Conservation (phyloP, 2,329 filamentous ascomycete genomes). For the Shiraia sp. region DNA sequence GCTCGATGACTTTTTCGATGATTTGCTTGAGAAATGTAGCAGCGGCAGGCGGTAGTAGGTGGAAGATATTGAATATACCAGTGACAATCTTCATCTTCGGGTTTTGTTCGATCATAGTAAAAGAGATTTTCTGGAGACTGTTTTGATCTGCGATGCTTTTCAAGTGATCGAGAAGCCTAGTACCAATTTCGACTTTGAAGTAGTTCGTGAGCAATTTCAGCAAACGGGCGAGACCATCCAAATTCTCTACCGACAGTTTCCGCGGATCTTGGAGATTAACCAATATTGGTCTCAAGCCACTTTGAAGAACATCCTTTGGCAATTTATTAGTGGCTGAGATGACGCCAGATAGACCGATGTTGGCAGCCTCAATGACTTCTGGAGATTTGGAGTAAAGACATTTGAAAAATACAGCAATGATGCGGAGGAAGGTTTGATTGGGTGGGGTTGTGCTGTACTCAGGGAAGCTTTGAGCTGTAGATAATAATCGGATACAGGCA, state of each 20-base stretch:
- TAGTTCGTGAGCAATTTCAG: conserved; percentile 94
- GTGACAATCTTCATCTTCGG: conserved; percentile 92
- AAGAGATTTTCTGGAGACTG: conserved; percentile 85
- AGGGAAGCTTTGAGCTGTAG: conserved; percentile 89
- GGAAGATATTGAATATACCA: conserved; percentile 95
- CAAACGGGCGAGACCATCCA: conserved; percentile 88
- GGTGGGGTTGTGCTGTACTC: conserved; percentile 81
- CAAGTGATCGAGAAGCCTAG: conserved; percentile 90
- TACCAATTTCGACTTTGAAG: conserved; percentile 98
- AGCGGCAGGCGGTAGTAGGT: conserved; percentile 88
- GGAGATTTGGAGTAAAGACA: conserved; percentile 91
- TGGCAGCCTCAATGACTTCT: conserved; percentile 91
- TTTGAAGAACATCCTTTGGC: conserved; percentile 93
- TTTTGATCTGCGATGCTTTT: conserved; percentile 83
- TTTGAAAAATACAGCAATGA: conserved; percentile 97
- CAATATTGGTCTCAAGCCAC: conserved; percentile 90
- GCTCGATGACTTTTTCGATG: conserved; percentile 84
- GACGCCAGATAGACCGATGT: conserved; percentile 85
- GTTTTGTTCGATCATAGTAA: conserved; percentile 92
- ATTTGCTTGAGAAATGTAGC: conserved; percentile 89
- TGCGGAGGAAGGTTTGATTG: conserved; percentile 63
- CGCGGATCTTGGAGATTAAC: conserved; percentile 95
- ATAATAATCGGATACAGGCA: conserved; percentile 89
- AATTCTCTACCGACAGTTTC: conserved; percentile 81
- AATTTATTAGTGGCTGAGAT: conserved; percentile 87